These are phyloP conservation scores for Diaporthe eres DNA, from an alignment of 2,329 filamentous ascomycete genomes.

Conservation along the genomic window DNA sequence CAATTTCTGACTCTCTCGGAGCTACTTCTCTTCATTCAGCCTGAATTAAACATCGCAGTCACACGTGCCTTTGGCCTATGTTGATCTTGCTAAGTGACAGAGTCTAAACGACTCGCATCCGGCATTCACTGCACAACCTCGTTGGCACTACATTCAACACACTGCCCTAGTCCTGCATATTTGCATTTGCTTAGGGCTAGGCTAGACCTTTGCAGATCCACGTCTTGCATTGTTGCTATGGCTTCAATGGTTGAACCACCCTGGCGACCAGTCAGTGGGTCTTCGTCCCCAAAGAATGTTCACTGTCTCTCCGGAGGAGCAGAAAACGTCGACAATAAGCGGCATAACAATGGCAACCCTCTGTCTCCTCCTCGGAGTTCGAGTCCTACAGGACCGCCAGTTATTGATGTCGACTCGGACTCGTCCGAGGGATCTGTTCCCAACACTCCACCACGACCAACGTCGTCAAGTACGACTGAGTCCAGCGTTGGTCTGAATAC, in stretches of 20 bases:
- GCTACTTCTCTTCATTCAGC: too few relatives aligned
- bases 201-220: constrained; percentile 22
- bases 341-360: constrained; percentile 1
- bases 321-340: constrained; percentile 13
- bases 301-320: constrained; percentile 18
- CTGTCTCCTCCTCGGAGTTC: constrained; percentile 7
- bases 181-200: constrained; percentile 1
- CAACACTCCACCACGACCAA: constrained; percentile 13
- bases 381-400: not conserved
- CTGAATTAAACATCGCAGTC: not conserved
- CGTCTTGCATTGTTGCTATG: not conserved
- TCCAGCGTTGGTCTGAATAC: not conserved
- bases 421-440: not conserved
- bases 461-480: not conserved
- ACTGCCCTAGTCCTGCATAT: not conserved
- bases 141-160: not conserved
- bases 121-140: not conserved
- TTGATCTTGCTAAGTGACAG: not conserved
- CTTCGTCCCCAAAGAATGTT: constrained; percentile 20
- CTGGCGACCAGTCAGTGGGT: not conserved
- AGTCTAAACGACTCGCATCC: not conserved
- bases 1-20: not conserved
- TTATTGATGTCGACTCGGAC: not conserved
- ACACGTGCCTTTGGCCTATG: not conserved
- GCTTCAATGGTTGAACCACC: constrained; percentile 2